Percentiles rank a stretch among this genome's conserved stretches.
These are phyloP conservation scores for Pisolithus orientalis DNA, from an alignment of 768 basidiomycete genomes.

Conservation along the genomic window DNA sequence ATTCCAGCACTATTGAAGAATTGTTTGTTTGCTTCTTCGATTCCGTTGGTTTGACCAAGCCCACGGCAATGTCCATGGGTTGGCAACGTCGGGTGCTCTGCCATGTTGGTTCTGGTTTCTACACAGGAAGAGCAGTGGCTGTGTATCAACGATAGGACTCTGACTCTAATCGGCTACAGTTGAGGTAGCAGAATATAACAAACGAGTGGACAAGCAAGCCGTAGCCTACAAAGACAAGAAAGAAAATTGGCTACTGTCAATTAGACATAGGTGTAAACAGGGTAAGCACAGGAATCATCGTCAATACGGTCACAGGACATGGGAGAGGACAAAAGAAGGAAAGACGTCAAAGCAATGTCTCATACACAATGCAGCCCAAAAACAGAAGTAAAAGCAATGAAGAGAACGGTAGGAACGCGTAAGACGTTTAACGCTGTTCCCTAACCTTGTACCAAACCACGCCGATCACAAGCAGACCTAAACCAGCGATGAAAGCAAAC, in stretches of 20 bases:
- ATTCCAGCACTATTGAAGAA: constrained; percentile 17
- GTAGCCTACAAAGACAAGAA: too few relatives aligned
- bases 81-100: too few relatives aligned
- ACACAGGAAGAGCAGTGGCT: too few relatives aligned
- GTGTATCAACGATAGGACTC: too few relatives aligned
- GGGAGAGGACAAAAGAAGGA: background rate
- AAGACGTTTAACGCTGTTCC: constrained; percentile 53
- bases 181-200: too few relatives aligned
- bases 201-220: too few relatives aligned
- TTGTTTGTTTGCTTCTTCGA: constrained; percentile 19
- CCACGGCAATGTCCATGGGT: background rate
- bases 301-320: background rate
- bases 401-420: background rate
- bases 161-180: too few relatives aligned
- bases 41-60: background rate
- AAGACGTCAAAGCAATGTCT: background rate
- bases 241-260: background rate
- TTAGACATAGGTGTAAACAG: background rate
- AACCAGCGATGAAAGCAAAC: constrained; percentile 81
- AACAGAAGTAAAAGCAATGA: background rate
- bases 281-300: background rate
- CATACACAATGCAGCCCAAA: background rate
- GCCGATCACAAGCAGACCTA: constrained; percentile 63
- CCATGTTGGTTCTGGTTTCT: background rate
- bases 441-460: constrained; percentile 74